phyloP scores from a whole-genome alignment of 805 yeast species.

The Nakazawaea siamensis region DNA sequence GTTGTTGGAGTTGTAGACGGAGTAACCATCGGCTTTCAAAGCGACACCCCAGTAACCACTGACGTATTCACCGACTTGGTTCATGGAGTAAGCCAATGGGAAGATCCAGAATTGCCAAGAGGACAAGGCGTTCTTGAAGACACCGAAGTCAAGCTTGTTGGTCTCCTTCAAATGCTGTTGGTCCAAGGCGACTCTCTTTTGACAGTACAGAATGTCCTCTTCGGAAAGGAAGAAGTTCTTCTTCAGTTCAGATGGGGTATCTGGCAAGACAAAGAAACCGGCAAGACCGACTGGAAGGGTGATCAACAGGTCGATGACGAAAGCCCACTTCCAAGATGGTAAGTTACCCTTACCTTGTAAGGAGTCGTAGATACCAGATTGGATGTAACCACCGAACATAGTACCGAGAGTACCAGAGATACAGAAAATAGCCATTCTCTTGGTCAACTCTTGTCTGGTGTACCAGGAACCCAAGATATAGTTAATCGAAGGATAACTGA shows the following conservation, averaged over 20 bases:
- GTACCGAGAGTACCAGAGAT: constrained; percentile 55
- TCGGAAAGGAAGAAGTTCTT: constrained; percentile 28
- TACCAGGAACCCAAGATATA: constrained; percentile 53
- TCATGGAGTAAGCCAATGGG: constrained; percentile 18
- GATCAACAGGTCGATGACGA: constrained; percentile 55
- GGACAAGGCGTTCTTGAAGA: constrained; percentile 35
- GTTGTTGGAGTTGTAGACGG: constrained; percentile 37
- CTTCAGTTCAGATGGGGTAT: constrained; percentile 35
- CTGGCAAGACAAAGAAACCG: constrained; percentile 51
- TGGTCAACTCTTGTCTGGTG: constrained; percentile 42
- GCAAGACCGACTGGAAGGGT: constrained; percentile 49
- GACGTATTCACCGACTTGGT: constrained; percentile 31
- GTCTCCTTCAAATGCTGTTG: constrained; percentile 16
- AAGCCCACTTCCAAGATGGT: constrained; percentile 69
- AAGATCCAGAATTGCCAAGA: constrained; percentile 44
- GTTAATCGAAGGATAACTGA: constrained; percentile 53
- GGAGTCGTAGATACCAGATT: constrained; percentile 40
- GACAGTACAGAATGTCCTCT: constrained; percentile 33
- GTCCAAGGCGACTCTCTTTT: constrained; percentile 29
- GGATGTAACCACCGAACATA: constrained; percentile 54
- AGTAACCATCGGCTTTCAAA: constrained; percentile 37
- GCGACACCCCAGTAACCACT: constrained; percentile 39
- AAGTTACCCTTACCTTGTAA: constrained; percentile 45
- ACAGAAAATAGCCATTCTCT: constrained; percentile 54
- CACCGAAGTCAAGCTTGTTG: constrained; percentile 18